Conservation (phyloP, 2,329 filamentous ascomycete genomes). For the Verticillium tricorpus region DNA sequence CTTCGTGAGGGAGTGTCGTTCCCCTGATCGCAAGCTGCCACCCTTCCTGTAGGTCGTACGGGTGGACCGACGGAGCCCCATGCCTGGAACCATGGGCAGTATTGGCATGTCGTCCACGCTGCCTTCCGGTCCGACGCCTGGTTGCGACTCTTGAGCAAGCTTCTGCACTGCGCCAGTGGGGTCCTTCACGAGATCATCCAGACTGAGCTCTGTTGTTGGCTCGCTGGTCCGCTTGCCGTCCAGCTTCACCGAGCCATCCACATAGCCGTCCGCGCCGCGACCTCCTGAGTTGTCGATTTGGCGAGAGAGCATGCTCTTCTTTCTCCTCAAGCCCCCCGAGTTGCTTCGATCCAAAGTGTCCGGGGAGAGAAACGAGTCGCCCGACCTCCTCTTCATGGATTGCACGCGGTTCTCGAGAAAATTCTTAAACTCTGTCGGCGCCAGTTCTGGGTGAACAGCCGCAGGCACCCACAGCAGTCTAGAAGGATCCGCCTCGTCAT, state of each 20-base stretch:
- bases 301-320: constrained; percentile 92
- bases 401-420: constrained; percentile 93
- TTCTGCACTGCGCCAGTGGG: constrained; percentile 67
- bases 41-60: constrained; percentile 83
- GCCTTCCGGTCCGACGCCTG: constrained; percentile 36
- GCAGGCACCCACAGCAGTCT: constrained; percentile 95
- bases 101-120: constrained; percentile 76
- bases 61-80: constrained; percentile 82
- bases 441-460: constrained; percentile 87
- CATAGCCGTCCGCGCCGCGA: constrained; percentile 58
- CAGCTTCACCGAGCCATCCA: constrained; percentile 78
- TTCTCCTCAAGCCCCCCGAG: constrained; percentile 67
- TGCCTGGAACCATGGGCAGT: constrained; percentile 70
- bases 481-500: constrained; percentile 84
- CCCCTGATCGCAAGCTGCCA: constrained; percentile 77
- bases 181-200: constrained; percentile 82
- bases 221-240: constrained; percentile 58
- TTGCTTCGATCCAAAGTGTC: constrained; percentile 46
- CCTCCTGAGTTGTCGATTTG: constrained; percentile 75
- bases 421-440: constrained; percentile 92
- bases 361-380: constrained; percentile 53
- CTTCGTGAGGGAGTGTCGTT: constrained; percentile 74
- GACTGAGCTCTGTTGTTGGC: constrained; percentile 47
- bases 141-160: constrained; percentile 54
- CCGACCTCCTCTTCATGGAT: constrained; percentile 79